Conservation (phyloP, 2,329 filamentous ascomycete species). For the Trichoderma breve region DNA sequence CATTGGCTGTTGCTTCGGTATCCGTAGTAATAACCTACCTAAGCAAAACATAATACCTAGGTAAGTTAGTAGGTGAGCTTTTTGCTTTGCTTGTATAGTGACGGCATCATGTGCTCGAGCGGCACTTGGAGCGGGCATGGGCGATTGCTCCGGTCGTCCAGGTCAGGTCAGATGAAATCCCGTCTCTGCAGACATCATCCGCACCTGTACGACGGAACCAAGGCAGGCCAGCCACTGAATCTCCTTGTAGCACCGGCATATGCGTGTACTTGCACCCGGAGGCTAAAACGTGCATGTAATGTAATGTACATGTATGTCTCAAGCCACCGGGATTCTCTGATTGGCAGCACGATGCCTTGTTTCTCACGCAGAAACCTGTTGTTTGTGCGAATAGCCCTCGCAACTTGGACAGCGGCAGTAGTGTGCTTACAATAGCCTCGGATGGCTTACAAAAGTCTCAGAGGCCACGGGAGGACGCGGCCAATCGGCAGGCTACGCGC, state of each 20-base stretch:
- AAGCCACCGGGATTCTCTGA: neutral
- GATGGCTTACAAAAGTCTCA: neutral
- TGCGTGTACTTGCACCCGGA: neutral
- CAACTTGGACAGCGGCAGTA: neutral
- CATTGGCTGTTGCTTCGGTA: neutral
- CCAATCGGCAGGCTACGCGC: constrained; percentile 6
- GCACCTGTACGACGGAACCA: neutral
- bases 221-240: neutral
- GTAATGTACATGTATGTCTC: neutral
- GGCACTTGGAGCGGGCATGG: neutral
- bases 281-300: neutral
- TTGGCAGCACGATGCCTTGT: neutral
- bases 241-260: neutral
- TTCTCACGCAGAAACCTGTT: neutral
- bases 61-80: neutral
- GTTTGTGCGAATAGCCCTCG: neutral
- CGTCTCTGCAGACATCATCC: neutral
- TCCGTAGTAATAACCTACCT: neutral
- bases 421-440: neutral
- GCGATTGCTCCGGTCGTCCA: neutral
- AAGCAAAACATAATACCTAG: neutral
- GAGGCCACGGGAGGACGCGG: neutral
- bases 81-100: neutral
- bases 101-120: neutral
- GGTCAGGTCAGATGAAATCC: neutral